Conservation (phyloP, 2,329 filamentous ascomycete species). For the Fusarium algeriense region DNA sequence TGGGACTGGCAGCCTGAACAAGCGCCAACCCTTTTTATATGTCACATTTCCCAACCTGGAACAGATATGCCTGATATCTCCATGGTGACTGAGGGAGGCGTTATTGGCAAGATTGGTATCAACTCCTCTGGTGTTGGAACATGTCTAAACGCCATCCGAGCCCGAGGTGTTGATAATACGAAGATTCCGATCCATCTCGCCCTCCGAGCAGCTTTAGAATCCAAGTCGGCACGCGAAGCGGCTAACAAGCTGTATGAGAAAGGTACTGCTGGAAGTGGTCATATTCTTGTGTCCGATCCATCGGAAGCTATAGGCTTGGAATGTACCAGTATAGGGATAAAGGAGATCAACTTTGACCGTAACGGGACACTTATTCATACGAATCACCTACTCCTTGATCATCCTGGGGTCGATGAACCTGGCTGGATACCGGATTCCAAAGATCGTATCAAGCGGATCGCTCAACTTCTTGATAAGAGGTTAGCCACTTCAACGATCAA, state of each 20-base stretch:
- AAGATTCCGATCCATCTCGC: slow-evolving; percentile 72
- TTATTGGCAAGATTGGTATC: slow-evolving; percentile 75
- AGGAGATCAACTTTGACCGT: slow-evolving; percentile 12
- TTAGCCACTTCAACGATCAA: neutral
- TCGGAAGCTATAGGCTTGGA: slow-evolving; percentile 38
- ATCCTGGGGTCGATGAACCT: slow-evolving; percentile 30
- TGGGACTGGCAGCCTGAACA: slow-evolving; percentile 71
- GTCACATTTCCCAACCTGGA: slow-evolving; percentile 57
- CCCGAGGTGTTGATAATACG: slow-evolving; percentile 62
- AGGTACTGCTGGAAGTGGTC: slow-evolving; percentile 40
- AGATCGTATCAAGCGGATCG: slow-evolving; percentile 12
- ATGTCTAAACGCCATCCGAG: slow-evolving; percentile 72
- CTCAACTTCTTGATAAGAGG: slow-evolving; percentile 8
- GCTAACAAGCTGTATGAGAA: slow-evolving; percentile 1
- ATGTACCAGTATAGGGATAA: slow-evolving; percentile 39
- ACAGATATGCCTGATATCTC: slow-evolving; percentile 59
- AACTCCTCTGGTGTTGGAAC: slow-evolving; percentile 70
- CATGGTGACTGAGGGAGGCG: slow-evolving; percentile 70
- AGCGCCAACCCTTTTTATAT: slow-evolving; percentile 61
- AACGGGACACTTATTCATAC: slow-evolving; percentile 32
- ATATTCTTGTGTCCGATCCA: slow-evolving; percentile 35
- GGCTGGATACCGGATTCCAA: slow-evolving; percentile 35
- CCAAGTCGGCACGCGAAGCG: slow-evolving; percentile 37
- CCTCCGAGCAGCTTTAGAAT: slow-evolving; percentile 67
- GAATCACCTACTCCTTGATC: slow-evolving; percentile 37